Base-by-base conservation (phyloP, 805 yeast genomes). In the Priceomyces castillae region DNA sequence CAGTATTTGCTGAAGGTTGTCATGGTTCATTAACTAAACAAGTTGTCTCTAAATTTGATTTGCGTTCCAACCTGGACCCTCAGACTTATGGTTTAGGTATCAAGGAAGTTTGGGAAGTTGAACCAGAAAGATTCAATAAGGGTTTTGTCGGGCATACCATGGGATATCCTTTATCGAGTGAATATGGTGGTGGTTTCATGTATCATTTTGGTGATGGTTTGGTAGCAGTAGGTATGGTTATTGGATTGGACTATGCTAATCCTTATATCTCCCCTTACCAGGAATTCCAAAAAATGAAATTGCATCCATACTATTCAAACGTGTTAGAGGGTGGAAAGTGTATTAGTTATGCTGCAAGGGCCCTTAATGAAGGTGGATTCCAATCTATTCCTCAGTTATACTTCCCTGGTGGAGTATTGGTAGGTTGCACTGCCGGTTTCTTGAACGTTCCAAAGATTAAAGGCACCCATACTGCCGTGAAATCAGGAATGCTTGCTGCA, bases 381-480 rank as follows among this genome's bases (percentile, higher is more conserved):
- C 99, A 94, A 70, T 83, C 95, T 30, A 86, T 94, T 41, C 99
- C 99, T 18, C 79, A 83, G 59, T 73, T 94, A 43, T 72, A 83
- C 51, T 94, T 94, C 77, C 98, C 98, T 2, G 99, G 99, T 40
- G 99, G 99, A 41, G 84, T 90, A 7, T 68, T 94, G 22, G 92
- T 94, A 31, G 99, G 99, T 25, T 94, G 95, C 44, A 73, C 95
- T 44, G 99, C 99, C 3, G 99, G 99, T 1, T 92, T 94, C 64
- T 78, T 94, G 80, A 94, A 94, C 61, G 98, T 94, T 35, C 97
- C 99, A 41, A 94, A 92, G 64, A 87, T 94, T 58, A 94, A 94
- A 68, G 99, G 99, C 12, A 84, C 97, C 0, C 99, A 94, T 63
- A 92, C 97, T 1, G 98, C 99, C 1, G 88, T 94, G 81, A 94